Base-by-base conservation (phyloP, 169 alveolate genomes). In the Plasmodium berghei region DNA sequence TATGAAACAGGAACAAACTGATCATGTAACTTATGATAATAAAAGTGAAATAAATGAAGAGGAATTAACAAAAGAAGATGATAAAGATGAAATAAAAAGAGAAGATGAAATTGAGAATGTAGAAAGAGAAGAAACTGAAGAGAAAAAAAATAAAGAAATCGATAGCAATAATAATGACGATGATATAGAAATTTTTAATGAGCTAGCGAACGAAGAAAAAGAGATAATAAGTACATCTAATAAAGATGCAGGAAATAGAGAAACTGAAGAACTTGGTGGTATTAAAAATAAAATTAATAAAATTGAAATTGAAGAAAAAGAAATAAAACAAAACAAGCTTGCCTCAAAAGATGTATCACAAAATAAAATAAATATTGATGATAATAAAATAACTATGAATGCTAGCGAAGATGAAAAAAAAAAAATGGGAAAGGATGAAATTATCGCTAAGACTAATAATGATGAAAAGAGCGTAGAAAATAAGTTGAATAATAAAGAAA, bases 141-240 rank as follows among this genome's bases (percentile, higher is more conserved):
- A 70, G 59, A 72, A 34, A 75, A 89, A 22, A 40, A 75, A 56
- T 70, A 66, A n/a, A 58, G 49, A 20, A 64, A 70, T 18, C 73
- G 75, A 20, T 71, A 67, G 2, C 62, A 67, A 87, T 59, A 49
- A 77, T 16, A 34, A 42, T 40, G 42, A 28, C 5, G 72, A 9
- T 88, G 62, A 42, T 48, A 9, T n/a, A 73, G 87, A 75, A 86
- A 12, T 8, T 34, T 2, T 5, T 34, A 34, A 34, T 10, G 46
- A 16, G 62, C 14, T 34, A n/a, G 18, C 5, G 52, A 34, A 12
- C 10, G 48, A 4, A 1, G 72, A 12, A 62, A 16, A 42, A 62
- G 59, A 62, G 9, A 62, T 34, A 34, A 5, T 42, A 3, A 42
- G 46, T 3, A 0, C 59, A 62, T 28, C 28, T n/a, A 14, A 16